Conservation (phyloP, 2,329 filamentous ascomycete species). For the Akanthomyces muscarius region DNA sequence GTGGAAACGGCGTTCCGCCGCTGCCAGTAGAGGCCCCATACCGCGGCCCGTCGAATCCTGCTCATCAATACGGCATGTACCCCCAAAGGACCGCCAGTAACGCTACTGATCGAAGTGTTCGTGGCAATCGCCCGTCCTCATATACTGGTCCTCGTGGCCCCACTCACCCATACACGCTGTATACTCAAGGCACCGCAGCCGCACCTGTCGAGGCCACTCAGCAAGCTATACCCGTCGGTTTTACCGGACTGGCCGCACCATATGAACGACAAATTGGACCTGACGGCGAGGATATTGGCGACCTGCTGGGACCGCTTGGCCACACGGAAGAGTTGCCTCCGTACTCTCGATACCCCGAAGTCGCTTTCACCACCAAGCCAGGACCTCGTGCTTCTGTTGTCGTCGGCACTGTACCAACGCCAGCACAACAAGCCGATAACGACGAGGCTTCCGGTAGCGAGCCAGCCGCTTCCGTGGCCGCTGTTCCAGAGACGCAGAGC, state of each 20-base stretch:
- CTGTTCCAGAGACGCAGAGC: constrained; percentile 55
- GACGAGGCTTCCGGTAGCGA: not conserved
- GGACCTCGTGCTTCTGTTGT: constrained; percentile 24
- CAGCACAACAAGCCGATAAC: not conserved
- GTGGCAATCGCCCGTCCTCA: constrained; percentile 34
- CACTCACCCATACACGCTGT: constrained; percentile 82
- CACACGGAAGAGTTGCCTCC: constrained; percentile 89
- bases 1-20: constrained; percentile 33
- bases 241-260: constrained; percentile 60
- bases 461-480: not conserved
- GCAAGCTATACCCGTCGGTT: constrained; percentile 63
- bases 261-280: constrained; percentile 73
- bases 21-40: constrained; percentile 59
- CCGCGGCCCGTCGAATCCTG: constrained; percentile 66
- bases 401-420: constrained; percentile 20
- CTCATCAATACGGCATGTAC: constrained; percentile 82
- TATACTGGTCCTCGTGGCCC: constrained; percentile 62
- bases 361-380: constrained; percentile 56
- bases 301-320: constrained; percentile 81
- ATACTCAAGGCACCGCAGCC: constrained; percentile 69
- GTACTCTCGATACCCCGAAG: constrained; percentile 85
- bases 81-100: constrained; percentile 68
- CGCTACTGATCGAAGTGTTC: constrained; percentile 52
- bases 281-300: constrained; percentile 80
- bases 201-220: constrained; percentile 44